Percentiles rank a stretch among this genome's conserved stretches.
phyloP scores from a whole-genome alignment of 2,329 filamentous ascomycete species.

The Fusarium siculi region DNA sequence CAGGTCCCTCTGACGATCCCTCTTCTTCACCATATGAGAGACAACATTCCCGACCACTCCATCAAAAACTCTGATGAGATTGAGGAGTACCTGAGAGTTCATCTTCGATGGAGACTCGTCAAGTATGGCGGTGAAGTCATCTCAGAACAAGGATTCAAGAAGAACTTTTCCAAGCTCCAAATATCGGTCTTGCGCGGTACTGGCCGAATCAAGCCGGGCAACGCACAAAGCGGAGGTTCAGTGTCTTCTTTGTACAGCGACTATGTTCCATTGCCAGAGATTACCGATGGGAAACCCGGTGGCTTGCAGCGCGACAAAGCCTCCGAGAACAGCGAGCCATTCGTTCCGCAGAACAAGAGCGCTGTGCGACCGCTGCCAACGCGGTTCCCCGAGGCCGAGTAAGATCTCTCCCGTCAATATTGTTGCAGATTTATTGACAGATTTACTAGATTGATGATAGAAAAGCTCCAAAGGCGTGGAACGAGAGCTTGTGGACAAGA shows the following conservation, averaged over 20 bases:
- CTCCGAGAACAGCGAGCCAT: not conserved
- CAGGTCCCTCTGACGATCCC: not conserved
- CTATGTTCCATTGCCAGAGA: rapidly evolving
- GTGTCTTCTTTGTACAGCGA: not conserved
- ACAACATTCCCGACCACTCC: not conserved
- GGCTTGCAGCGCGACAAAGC: not conserved
- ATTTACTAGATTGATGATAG: rapidly evolving
- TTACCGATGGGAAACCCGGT: not conserved
- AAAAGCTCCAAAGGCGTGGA: not conserved
- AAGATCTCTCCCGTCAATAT: not conserved
- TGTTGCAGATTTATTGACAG: rapidly evolving
- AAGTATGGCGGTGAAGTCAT: not conserved
- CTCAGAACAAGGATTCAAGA: not conserved
- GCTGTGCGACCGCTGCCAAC: not conserved
- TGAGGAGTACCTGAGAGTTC: not conserved
- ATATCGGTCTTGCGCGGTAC: not conserved
- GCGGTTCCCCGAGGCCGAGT: rapidly evolving
- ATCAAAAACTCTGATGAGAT: rapidly evolving
- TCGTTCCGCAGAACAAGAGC: rapidly evolving
- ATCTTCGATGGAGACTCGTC: not conserved
- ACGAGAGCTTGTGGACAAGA: not conserved
- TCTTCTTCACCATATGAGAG: not conserved
- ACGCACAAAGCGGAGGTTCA: rapidly evolving
- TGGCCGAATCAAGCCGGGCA: not conserved
- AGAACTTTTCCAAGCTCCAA: not conserved